Percentiles rank a stretch among this genome's conserved stretches.
phyloP scores from a whole-genome alignment of 2,329 filamentous ascomycete species.

The Fusarium sp. region DNA sequence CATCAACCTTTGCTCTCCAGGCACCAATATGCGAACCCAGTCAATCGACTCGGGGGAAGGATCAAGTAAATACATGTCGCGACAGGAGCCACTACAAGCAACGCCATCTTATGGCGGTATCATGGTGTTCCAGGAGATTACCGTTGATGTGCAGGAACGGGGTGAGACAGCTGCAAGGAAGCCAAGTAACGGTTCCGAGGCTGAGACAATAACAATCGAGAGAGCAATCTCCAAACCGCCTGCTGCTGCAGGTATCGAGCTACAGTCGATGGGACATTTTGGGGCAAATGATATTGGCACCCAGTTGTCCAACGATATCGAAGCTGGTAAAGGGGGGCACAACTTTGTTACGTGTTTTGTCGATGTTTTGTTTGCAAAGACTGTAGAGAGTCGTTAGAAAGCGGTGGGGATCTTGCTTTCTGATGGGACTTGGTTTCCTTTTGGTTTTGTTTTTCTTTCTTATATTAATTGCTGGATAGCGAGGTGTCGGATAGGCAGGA shows the following conservation, averaged over 20 bases:
- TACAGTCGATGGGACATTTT: constrained; percentile 44
- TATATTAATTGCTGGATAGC: background rate
- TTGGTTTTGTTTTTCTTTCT: background rate
- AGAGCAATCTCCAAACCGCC: constrained; percentile 16
- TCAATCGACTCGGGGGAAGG: constrained; percentile 37
- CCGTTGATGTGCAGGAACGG: constrained; percentile 59
- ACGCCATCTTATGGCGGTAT: constrained; percentile 62
- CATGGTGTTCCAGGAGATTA: constrained; percentile 72
- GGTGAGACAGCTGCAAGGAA: constrained; percentile 14
- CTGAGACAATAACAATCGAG: constrained; percentile 19
- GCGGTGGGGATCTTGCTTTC: background rate
- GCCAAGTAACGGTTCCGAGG: constrained; percentile 12
- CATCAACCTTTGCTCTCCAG: constrained; percentile 43
- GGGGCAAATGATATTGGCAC: constrained; percentile 40
- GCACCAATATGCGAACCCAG: constrained; percentile 19
- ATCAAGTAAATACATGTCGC: constrained; percentile 32
- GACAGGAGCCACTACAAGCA: constrained; percentile 43
- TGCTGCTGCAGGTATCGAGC: constrained; percentile 38
- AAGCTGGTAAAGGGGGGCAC: constrained; percentile 26
- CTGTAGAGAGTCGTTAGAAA: constrained; percentile 39
- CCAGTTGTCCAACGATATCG: constrained; percentile 26
- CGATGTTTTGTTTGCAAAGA: constrained; percentile 44
- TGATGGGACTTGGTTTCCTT: background rate
- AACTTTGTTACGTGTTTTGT: constrained; percentile 41
- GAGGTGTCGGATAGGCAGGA: background rate